Percentiles rank a stretch among this genome's conserved stretches.
Conservation (phyloP, 1,139 yeast genomes). For the Yamadazyma triangularis region DNA sequence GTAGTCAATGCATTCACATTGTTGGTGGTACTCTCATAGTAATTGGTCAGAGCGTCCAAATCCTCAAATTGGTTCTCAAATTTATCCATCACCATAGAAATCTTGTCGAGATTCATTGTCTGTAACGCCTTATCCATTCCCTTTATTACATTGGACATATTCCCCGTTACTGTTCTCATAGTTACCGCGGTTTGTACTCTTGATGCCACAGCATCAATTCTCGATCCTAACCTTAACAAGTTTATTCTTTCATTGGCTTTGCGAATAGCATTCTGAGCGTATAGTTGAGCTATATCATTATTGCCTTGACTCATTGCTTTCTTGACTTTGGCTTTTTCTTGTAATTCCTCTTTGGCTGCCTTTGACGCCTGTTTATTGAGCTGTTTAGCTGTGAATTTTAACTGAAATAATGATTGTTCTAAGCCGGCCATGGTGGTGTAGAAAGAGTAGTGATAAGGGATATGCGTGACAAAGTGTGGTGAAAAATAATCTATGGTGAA, state of each 20-base stretch:
- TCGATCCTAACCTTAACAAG: conserved; percentile 73
- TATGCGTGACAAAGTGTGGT: not conserved
- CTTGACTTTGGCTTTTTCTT: conserved; percentile 84
- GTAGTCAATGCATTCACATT: conserved; percentile 84
- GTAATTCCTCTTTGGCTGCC: conserved; percentile 85
- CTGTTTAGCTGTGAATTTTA: conserved; percentile 88
- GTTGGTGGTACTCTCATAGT: conserved; percentile 86
- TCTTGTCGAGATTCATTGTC: conserved; percentile 90
- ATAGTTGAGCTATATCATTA: conserved; percentile 87
- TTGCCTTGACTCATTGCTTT: conserved; percentile 86
- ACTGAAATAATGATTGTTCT: conserved; percentile 45
- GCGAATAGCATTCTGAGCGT: conserved; percentile 94
- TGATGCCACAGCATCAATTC: conserved; percentile 95
- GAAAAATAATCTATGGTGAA: too few species aligned
- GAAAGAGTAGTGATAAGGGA: too few species aligned
- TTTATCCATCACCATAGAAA: conserved; percentile 94
- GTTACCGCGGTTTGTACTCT: conserved; percentile 97
- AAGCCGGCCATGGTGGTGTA: conserved; percentile 40
- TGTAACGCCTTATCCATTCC: conserved; percentile 98
- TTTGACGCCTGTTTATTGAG: conserved; percentile 83
- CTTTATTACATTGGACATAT: conserved; percentile 86
- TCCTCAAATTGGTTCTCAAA: conserved; percentile 96
- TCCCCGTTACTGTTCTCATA: conserved; percentile 90
- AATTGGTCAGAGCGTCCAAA: conserved; percentile 87
- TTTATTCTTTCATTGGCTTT: conserved; percentile 85